Evolutionary conservation across 257 asterid species (phyloP), one percentile per base, ranked within the genome.

Genomic region (Fraxinus americana): DNA sequence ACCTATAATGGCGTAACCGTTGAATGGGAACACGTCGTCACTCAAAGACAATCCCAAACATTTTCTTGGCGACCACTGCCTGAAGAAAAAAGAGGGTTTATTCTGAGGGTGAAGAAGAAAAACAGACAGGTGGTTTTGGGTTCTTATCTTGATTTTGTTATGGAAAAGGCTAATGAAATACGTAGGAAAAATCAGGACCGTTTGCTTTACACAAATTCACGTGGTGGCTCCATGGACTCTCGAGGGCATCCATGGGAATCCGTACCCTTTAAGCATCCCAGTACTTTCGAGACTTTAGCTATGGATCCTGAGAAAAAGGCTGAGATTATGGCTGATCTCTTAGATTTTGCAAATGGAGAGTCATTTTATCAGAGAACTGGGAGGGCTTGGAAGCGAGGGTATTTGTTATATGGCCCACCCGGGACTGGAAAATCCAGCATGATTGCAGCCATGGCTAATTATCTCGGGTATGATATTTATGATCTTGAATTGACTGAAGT

Each of bases 401-500:
- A 88, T 43, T 36, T 88, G 32, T 70, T 88, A 57, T 86, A 83
- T 12, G 92, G 92, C 0, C 92, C 90, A 0, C 92, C 92, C 0
- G 92, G 92, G 7, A 88, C 92, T 0, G 92, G 92, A 0, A 89
- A 87, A 41, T 89, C 92, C 12, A 89, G 92, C 79, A 89, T 89
- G 90, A 89, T 89, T 13, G 92, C 92, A 2, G 92, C 92, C 25
- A 89, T 89, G 90, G 92, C 92, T 0, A 88, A 88, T 43, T 85
- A n/a, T 23, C 85, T 88, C 1, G 88, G 90, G 13, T 88, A 88
- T 67, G 92, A 88, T 54, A 86, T 88, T 19, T 88, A 88, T 67
- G 90, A 89, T 35, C 84, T 87, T 10, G 90, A 88, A 43, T 73
- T 88, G 48, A 88, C 92, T 0, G 92, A 88, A 29, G 92, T 89